Percentiles rank a stretch among this genome's conserved stretches.
These are phyloP conservation scores for Ramularia collo-cygni DNA, from an alignment of 2,329 filamentous ascomycete species.

Conservation along the genomic window DNA sequence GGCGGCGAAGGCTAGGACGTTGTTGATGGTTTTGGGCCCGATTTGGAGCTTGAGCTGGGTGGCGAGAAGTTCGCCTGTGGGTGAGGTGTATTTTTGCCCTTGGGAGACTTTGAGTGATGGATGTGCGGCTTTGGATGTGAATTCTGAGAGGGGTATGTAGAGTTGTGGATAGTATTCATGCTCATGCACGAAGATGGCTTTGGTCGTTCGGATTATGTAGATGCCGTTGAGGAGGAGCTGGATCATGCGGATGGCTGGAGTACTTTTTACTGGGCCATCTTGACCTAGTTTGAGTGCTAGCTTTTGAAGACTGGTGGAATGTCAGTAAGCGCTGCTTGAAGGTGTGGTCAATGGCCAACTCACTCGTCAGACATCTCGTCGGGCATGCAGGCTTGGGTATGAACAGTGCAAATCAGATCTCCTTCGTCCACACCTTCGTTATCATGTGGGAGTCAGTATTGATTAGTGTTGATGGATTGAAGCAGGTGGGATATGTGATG, in stretches of 20 bases:
- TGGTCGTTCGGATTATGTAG: conserved; percentile 31
- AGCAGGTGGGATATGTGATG: no score
- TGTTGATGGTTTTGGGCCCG: conserved; percentile 11
- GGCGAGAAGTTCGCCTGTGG: conserved; percentile 17
- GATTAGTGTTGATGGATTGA: no score
- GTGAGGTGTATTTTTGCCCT: conserved; percentile 16
- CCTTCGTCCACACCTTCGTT: no score
- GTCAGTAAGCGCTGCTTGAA: background rate
- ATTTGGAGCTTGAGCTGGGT: conserved; percentile 21
- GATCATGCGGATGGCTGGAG: conserved; percentile 27
- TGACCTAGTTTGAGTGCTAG: conserved; percentile 37
- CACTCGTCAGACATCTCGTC: conserved; percentile 18
- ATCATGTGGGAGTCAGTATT: no score
- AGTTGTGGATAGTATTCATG: conserved; percentile 42
- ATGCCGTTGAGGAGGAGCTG: conserved; percentile 27
- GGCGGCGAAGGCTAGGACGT: conserved; percentile 17
- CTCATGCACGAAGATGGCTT: conserved; percentile 33
- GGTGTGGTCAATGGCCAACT: background rate
- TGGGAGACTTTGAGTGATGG: background rate
- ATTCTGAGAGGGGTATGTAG: conserved; percentile 24
- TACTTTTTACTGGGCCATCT: conserved; percentile 32
- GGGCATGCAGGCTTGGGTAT: no score
- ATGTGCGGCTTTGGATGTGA: conserved; percentile 9
- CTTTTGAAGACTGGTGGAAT: conserved; percentile 28
- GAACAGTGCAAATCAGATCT: no score